Evolutionary conservation across 139 green algal species (phyloP), one percentile per base, ranked within the genome.

Genomic region (Closterium sp.): DNA sequence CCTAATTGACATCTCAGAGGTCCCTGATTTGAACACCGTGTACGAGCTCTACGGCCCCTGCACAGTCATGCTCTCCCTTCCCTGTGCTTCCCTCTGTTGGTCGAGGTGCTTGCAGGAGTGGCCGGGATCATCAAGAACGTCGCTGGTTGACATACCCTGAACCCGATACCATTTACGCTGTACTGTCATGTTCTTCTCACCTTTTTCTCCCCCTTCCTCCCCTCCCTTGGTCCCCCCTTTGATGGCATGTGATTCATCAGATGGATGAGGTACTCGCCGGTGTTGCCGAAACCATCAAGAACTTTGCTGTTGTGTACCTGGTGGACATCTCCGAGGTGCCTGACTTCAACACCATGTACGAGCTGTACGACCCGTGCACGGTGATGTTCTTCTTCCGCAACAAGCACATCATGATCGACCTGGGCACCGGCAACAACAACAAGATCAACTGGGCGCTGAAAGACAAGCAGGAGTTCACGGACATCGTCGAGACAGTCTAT

Each of bases 381-480:
- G 93, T 96, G 76, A 99, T 99, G 98, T 99, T 99, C 94, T 99
- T 99, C 96, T 99, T 99, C 95, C 87, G 97, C 2, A 98, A 98
- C 93, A 98, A 98, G 94, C 95, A 95, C 91, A 95, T 95, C 32
- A 95, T 95, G 94, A 97, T 99, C 88, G 98, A 99, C 91, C 76
- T 99, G 92, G 98, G 98, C 3, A 99, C 98, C 2, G 98, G 98
- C 55, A 99, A 99, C 95, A 99, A 99, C 95, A 99, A 99, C 95
- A 99, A 99, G 95, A 98, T 99, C 94, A 99, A 99, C 91, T 99
- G 98, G 98, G 97, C 98, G 0, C 97, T 99, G 95, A 97, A 94
- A n/a, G 97, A 99, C 94, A 99, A 99, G 96, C 98, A 99, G 90
- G 98, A 99, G 95, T 99, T 99, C 93, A 98, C 99, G 28, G 98